Conservation (phyloP, 768 basidiomycete species). For the Inosperma sp. region DNA sequence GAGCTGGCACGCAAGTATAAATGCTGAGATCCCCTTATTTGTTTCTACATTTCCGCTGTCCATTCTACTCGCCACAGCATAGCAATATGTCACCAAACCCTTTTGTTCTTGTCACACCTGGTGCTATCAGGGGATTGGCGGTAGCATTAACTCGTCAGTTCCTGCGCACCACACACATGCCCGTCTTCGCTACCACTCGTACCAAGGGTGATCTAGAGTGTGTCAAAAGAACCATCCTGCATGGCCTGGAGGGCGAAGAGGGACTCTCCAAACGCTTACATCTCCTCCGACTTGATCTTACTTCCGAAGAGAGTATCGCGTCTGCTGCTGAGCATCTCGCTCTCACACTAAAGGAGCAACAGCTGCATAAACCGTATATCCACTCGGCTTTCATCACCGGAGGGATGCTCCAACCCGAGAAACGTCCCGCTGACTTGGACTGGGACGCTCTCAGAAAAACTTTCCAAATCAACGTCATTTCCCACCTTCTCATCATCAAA, state of each 20-base stretch:
- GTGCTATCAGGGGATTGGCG: slow-evolving; percentile 52
- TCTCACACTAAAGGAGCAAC: slow-evolving; percentile 25
- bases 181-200: slow-evolving; percentile 55
- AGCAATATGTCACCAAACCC: slow-evolving; percentile 29
- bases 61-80: no score
- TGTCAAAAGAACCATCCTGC: slow-evolving; percentile 40
- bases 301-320: slow-evolving; percentile 46
- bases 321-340: slow-evolving; percentile 42
- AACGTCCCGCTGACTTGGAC: slow-evolving; percentile 46
- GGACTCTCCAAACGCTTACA: slow-evolving; percentile 43
- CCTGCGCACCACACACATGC: slow-evolving; percentile 44
- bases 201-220: slow-evolving; percentile 28
- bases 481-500: slow-evolving; percentile 58
- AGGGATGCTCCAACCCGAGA: slow-evolving; percentile 53
- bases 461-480: slow-evolving; percentile 56
- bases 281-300: slow-evolving; percentile 48
- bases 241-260: slow-evolving; percentile 34
- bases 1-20: not conserved
- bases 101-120: slow-evolving; percentile 50
- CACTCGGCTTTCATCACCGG: slow-evolving; percentile 54
- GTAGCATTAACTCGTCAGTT: slow-evolving; percentile 52
- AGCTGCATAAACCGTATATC: slow-evolving; percentile 36
- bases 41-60: no score
- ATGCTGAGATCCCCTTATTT: no score
- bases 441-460: slow-evolving; percentile 36